Conservation (phyloP, 2,329 filamentous ascomycete genomes). For the Curvularia sp. region DNA sequence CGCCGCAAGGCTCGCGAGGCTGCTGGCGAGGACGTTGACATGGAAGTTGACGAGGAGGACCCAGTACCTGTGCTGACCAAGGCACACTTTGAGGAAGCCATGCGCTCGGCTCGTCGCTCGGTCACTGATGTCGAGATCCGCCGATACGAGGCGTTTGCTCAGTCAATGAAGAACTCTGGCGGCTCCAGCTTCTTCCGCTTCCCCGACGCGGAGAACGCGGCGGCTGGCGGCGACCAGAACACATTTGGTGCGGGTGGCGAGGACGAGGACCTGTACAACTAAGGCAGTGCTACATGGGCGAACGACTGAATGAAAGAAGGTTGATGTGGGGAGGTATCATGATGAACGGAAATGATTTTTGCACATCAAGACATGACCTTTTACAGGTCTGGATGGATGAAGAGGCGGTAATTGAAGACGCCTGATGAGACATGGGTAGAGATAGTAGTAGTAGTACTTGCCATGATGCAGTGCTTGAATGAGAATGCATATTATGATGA, state of each 20-base stretch:
- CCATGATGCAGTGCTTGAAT: conserved; percentile 14
- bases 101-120: conserved; percentile 91
- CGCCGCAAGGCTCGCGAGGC: conserved; percentile 88
- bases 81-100: conserved; percentile 98
- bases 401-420: conserved; percentile 24
- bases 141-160: conserved; percentile 96
- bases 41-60: conserved; percentile 80
- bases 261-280: conserved; percentile 97
- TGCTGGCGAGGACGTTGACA: conserved; percentile 71
- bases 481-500: conserved; percentile 21
- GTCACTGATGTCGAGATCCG: conserved; percentile 97
- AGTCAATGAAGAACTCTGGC: conserved; percentile 98
- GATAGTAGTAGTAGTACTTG: conserved; percentile 2
- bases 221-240: conserved; percentile 55
- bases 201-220: conserved; percentile 63
- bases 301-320: conserved; percentile 5
- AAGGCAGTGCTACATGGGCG: conserved; percentile 51
- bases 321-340: conserved; percentile 21
- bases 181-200: conserved; percentile 99
- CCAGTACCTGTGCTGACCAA: conserved; percentile 95
- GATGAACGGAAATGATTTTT: conserved; percentile 23
- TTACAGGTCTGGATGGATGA: conserved; percentile 26
- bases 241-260: conserved; percentile 85
- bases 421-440: conserved; percentile 13
- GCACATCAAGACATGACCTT: conserved; percentile 17